Evolutionary conservation across 108 stramenopile genomes (phyloP).

Genomic region (Fragilaria radians): DNA sequence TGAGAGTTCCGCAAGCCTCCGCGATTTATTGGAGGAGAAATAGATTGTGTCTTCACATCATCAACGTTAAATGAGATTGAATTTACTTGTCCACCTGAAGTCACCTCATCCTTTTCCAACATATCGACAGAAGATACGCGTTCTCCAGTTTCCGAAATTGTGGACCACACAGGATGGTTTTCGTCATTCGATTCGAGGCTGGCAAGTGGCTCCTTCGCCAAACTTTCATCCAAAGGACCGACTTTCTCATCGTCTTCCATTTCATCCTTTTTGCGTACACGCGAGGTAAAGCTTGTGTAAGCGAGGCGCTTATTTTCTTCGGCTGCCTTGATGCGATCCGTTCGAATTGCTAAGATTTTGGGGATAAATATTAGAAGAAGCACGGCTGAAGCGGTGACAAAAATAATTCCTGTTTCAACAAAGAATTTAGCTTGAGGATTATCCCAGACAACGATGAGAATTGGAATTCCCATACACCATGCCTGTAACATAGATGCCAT

Average conservation of each 20-base stretch:
- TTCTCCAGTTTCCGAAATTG: too few species aligned
- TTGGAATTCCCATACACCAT: conserved; percentile 16
- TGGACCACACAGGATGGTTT: too few species aligned
- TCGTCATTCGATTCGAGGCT: too few species aligned
- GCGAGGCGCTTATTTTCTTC: not conserved
- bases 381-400: conserved; percentile 10
- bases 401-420: conserved; percentile 15
- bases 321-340: not conserved
- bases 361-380: conserved; percentile 20
- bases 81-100: not conserved
- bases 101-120: too few species aligned
- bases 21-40: too few species aligned
- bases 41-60: too few species aligned
- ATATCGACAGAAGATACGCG: too few species aligned
- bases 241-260: too few species aligned
- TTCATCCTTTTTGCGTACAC: not conserved
- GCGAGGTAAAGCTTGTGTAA: not conserved
- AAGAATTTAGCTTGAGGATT: conserved; percentile 21
- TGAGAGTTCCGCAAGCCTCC: too few species aligned
- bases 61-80: too few species aligned
- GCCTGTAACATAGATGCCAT: conserved; percentile 14
- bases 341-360: conserved; percentile 1
- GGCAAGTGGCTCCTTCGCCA: not conserved
- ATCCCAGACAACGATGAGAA: conserved; percentile 14
- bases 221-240: not conserved